Evolutionary conservation across 2,329 filamentous ascomycete genomes (phyloP).

Genomic region (Shiraia bambusicola): DNA sequence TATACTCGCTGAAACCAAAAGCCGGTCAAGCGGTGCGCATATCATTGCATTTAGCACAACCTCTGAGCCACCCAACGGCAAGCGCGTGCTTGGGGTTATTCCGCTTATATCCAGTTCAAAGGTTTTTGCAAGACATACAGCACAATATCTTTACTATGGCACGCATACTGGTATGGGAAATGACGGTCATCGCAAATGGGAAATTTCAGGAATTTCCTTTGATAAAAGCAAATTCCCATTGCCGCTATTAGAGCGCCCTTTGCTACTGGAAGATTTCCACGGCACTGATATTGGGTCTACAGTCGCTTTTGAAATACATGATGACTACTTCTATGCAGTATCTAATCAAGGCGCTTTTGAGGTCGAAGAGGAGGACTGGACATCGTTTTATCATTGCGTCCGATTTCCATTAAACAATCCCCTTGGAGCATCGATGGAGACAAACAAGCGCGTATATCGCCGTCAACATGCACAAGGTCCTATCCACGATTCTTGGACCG

Average conservation of each 20-base stretch:
- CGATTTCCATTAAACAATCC: constrained; percentile 60
- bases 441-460: constrained; percentile 60
- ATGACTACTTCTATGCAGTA: constrained; percentile 67
- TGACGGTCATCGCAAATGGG: constrained; percentile 64
- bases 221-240: constrained; percentile 41
- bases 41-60: constrained; percentile 32
- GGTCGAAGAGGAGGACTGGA: constrained; percentile 65
- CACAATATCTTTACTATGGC: constrained; percentile 64
- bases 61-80: constrained; percentile 17
- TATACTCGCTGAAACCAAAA: constrained; percentile 20
- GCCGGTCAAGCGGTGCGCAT: constrained; percentile 15
- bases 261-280: constrained; percentile 60
- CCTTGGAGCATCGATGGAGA: constrained; percentile 45
- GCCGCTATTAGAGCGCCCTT: constrained; percentile 45
- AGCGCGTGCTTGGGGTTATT: constrained; percentile 41
- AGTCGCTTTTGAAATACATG: constrained; percentile 71
- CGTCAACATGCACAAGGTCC: constrained; percentile 69
- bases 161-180: constrained; percentile 58
- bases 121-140: constrained; percentile 68
- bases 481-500: constrained; percentile 73
- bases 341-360: constrained; percentile 66
- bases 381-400: constrained; percentile 68
- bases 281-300: constrained; percentile 67
- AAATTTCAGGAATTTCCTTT: constrained; percentile 50
- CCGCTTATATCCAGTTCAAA: constrained; percentile 46